Percentiles rank a stretch among this genome's conserved stretches.
These are phyloP conservation scores for Prinsepia uniflora DNA, from an alignment of 306 rosid species.

Conservation along the genomic window DNA sequence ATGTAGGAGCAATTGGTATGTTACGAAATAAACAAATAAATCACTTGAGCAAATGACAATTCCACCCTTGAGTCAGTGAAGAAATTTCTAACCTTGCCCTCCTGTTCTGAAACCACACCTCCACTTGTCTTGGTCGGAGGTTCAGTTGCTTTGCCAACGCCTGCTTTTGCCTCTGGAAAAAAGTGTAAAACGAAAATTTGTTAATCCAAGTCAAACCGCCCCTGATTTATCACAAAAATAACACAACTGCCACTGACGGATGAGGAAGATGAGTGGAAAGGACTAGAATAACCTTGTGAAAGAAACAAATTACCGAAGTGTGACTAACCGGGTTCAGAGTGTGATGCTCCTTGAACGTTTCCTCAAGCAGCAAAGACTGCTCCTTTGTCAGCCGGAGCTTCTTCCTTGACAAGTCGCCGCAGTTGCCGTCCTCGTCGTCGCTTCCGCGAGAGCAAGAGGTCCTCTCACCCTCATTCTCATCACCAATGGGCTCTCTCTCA, in stretches of 20 bases:
- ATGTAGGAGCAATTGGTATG: not conserved
- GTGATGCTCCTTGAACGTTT: slow-evolving; percentile 80
- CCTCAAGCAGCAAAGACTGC: slow-evolving; percentile 73
- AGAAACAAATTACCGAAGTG: slow-evolving; percentile 2
- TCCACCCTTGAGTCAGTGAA: not conserved
- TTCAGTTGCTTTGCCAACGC: slow-evolving; percentile 77
- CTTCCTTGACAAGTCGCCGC: slow-evolving; percentile 60
- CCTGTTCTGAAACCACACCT: slow-evolving; percentile 97
- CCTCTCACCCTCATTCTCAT: slow-evolving; percentile 63
- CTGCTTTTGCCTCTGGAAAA: slow-evolving; percentile 80
- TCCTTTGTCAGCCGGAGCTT: slow-evolving; percentile 85
- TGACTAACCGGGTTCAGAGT: slow-evolving; percentile 77
- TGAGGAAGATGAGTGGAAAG: not conserved
- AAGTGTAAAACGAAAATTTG: not conserved
- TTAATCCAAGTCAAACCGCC: not conserved
- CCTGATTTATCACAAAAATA: not conserved
- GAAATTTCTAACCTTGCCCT: slow-evolving; percentile 71
- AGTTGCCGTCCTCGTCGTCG: slow-evolving; percentile 58
- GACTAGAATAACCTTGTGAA: not conserved
- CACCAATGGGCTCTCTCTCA: slow-evolving; percentile 61
- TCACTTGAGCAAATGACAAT: slow-evolving; percentile 4
- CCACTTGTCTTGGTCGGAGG: slow-evolving; percentile 87
- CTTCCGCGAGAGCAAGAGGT: slow-evolving; percentile 61
- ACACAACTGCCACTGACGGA: slow-evolving; percentile 14
- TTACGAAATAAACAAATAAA: not conserved